Percentiles rank a stretch among this genome's conserved stretches.
Evolutionary conservation across 2,329 filamentous ascomycete species (phyloP).

Genomic region (Hymenoscyphus albidus): DNA sequence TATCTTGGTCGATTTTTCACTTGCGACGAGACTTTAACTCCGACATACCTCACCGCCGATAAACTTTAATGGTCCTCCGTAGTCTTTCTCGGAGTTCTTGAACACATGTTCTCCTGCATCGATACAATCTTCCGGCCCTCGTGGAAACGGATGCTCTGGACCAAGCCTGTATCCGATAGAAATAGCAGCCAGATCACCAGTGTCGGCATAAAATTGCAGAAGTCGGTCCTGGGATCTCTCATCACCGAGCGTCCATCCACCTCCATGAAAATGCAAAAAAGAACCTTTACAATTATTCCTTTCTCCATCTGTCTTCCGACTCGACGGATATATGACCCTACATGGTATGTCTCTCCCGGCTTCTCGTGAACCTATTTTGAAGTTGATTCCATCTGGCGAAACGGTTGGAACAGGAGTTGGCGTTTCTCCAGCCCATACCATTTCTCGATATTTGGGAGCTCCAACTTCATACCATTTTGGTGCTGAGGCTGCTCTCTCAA

Average conservation of each 20-base stretch:
- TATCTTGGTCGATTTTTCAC: neutral
- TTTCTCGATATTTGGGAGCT: conserved; percentile 49
- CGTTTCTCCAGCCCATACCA: conserved; percentile 51
- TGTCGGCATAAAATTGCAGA: conserved; percentile 48
- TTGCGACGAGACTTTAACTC: neutral
- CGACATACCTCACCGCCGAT: conserved; percentile 42
- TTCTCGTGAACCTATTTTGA: conserved; percentile 50
- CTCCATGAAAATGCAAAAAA: conserved; percentile 54
- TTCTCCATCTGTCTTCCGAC: conserved; percentile 39
- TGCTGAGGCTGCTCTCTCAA: conserved; percentile 30
- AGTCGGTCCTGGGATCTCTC: conserved; percentile 36
- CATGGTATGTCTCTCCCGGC: conserved; percentile 47
- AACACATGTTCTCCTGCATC: conserved; percentile 53
- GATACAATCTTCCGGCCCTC: conserved; percentile 51
- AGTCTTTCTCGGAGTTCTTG: conserved; percentile 42
- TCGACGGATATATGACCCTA: conserved; percentile 33
- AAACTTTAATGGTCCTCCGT: conserved; percentile 42
- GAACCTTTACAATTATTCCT: conserved; percentile 47
- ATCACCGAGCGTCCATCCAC: conserved; percentile 40
- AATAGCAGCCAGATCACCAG: conserved; percentile 45
- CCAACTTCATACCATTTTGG: conserved; percentile 53
- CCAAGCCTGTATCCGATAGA: conserved; percentile 57
- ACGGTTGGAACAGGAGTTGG: conserved; percentile 45
- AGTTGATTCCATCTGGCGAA: conserved; percentile 44
- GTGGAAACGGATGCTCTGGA: conserved; percentile 56